A percentile compares a stretch with the other conserved stretches of the same genome.
Conservation (phyloP, 2,329 filamentous ascomycete genomes). For the Penicillium glabrum region DNA sequence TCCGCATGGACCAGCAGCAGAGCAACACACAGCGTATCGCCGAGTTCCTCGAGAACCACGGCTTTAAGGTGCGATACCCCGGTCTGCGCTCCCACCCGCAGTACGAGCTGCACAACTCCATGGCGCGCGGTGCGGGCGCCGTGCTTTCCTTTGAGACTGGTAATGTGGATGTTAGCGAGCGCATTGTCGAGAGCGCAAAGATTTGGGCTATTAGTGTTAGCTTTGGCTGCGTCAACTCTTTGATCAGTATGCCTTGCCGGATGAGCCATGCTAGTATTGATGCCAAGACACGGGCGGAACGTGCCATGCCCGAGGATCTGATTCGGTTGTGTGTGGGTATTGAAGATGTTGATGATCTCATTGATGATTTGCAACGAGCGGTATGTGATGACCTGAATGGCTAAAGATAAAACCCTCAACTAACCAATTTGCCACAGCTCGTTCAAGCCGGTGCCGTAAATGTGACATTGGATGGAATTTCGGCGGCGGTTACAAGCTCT, state of each 20-base stretch:
- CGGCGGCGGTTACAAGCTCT: conserved; percentile 42
- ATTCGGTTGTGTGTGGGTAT: conserved; percentile 96
- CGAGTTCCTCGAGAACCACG: conserved; percentile 83
- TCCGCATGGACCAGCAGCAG: conserved; percentile 99
- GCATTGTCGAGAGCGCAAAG: conserved; percentile 89
- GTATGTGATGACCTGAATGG: conserved; percentile 57
- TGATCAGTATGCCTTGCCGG: conserved; percentile 99
- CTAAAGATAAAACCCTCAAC: conserved; percentile 6
- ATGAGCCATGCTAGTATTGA: conserved; percentile 99
- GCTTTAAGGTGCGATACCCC: conserved; percentile 94
- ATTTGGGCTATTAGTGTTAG: conserved; percentile 96
- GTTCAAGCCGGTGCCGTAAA: conserved; percentile 93
- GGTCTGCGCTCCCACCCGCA: conserved; percentile 93
- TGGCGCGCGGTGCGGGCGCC: conserved; percentile 90
- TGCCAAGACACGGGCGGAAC: conserved; percentile 83
- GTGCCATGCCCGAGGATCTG: conserved; percentile 93
- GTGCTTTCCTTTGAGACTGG: conserved; percentile 97
- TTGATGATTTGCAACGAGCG: conserved; percentile 87
- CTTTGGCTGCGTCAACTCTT: conserved; percentile 95
- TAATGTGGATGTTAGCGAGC: conserved; percentile 76
- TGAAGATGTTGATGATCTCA: conserved; percentile 85
- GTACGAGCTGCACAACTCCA: conserved; percentile 93
- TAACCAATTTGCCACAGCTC: conserved; percentile 54
- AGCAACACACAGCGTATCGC: conserved; percentile 87
- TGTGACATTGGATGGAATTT: conserved; percentile 79